Percentiles rank a stretch among this genome's conserved stretches.
These are phyloP conservation scores for Aureoboletus auriporus DNA, from an alignment of 768 basidiomycete species.

Conservation along the genomic window DNA sequence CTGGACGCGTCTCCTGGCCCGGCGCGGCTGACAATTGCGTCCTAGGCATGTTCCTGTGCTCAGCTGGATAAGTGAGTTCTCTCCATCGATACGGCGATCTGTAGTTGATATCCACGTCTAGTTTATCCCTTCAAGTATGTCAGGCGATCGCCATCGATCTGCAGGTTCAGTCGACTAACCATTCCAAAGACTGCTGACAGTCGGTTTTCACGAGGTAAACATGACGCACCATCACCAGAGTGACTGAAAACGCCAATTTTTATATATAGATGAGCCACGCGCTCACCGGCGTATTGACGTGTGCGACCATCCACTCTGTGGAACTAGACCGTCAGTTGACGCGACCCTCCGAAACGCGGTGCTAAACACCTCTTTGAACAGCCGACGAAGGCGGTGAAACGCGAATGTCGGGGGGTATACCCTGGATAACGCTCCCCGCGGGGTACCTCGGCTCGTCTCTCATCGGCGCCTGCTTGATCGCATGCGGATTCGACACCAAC, in stretches of 20 bases:
- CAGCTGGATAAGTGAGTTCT: conserved; percentile 66
- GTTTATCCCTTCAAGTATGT: conserved; percentile 91
- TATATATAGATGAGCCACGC: conserved; percentile 82
- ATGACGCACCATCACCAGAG: conserved; percentile 4
- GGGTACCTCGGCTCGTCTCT: conserved; percentile 84
- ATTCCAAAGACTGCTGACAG: conserved; percentile 63
- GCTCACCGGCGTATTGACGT: conserved; percentile 72
- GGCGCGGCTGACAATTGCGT: conserved; percentile 1
- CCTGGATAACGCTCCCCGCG: conserved; percentile 77
- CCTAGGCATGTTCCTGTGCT: conserved; percentile 75
- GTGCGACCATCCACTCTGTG: conserved; percentile 81
- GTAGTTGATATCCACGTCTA: conserved; percentile 27
- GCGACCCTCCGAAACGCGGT: conserved; percentile 1
- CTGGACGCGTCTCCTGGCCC: neutral
- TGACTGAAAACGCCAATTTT: neutral
- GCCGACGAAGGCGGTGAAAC: conserved; percentile 89
- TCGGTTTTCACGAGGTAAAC: conserved; percentile 82
- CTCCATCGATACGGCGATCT: neutral
- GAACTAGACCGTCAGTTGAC: conserved; percentile 76
- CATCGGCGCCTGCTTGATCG: conserved; percentile 83
- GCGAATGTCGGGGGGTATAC: conserved; percentile 80
- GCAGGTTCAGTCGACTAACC: conserved; percentile 13
- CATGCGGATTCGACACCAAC: conserved; percentile 85
- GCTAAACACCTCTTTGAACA: conserved; percentile 26
- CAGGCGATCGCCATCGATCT: neutral